Conservation (phyloP, 441 rosid species). For the Corymbia citriodora region DNA sequence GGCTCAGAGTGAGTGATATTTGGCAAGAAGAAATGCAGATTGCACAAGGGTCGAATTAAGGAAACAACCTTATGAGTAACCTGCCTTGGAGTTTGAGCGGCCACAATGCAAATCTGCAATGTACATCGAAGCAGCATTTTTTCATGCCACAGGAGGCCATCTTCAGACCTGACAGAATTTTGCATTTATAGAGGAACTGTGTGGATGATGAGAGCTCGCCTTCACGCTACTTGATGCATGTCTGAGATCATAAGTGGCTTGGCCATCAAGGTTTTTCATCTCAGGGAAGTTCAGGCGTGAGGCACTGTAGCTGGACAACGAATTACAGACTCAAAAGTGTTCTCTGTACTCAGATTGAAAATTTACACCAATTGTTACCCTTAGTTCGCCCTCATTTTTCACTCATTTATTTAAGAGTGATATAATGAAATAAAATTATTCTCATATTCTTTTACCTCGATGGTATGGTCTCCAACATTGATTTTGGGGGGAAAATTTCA, state of each 20-base stretch:
- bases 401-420: background rate
- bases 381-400: background rate
- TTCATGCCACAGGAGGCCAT: background rate
- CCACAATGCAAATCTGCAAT: background rate
- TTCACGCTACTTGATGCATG: background rate
- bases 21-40: background rate
- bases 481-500: background rate
- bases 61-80: background rate
- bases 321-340: background rate
- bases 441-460: background rate
- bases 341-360: background rate
- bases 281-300: background rate
- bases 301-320: background rate
- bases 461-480: background rate
- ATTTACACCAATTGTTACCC: background rate
- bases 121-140: background rate
- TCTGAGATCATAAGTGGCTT: background rate
- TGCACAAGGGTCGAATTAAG: background rate
- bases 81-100: background rate
- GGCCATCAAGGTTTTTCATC: background rate
- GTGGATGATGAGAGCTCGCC: background rate
- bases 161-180: background rate
- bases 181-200: background rate
- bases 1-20: constrained; percentile 11
- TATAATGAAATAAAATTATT: background rate